Base-by-base conservation (phyloP, 306 rosid genomes). In the Sicyos baderoa region DNA sequence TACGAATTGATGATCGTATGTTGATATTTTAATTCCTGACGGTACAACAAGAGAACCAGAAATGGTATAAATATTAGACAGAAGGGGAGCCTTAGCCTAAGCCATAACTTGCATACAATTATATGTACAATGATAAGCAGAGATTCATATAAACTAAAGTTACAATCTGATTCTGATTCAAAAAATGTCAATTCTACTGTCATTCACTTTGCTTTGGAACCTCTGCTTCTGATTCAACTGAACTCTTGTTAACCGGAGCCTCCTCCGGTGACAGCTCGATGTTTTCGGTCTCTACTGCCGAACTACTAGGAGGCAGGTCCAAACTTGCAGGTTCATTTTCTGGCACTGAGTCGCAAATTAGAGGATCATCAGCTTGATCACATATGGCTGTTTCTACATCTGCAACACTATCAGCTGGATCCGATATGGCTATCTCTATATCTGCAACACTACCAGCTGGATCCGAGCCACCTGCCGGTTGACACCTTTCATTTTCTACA, bases 171-270 rank as follows among this genome's bases (percentile, higher is more conserved):
- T 53, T 0, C 54, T 64, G 18, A 64, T 48, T 23, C 71, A 66
- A 66, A 65, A 47, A 47, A 67, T 23, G 56, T 48, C 23, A 67
- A 45, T 13, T 23, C 56, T 48, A 47, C 44, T 14, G 48, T 67
- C 71, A 48, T 12, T 66, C 71, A 44, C 37, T 66, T 45, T 47
- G 37, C 55, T 66, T 22, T 22, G 71, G 54, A 42, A 44, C 70
- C 54, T 44, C 54, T 21, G 37, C 19, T 44, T 64, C 54, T 8
- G 55, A 66, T 47, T 66, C 55, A 47, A 47, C 55, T 23, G 44
- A 45, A 22, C 21, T 67, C 19, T 67, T 22, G 42, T 22, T 25
- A 48, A 67, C 72, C 49, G 16, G 56, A 48, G 54, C 25, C 15
- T 23, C 44, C 42, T 67, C 45, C 1, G 10, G 21, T 25, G 23